Percentiles rank a stretch among this genome's conserved stretches.
phyloP scores from a whole-genome alignment of 805 yeast species.

The Hanseniaspora taiwanica region DNA sequence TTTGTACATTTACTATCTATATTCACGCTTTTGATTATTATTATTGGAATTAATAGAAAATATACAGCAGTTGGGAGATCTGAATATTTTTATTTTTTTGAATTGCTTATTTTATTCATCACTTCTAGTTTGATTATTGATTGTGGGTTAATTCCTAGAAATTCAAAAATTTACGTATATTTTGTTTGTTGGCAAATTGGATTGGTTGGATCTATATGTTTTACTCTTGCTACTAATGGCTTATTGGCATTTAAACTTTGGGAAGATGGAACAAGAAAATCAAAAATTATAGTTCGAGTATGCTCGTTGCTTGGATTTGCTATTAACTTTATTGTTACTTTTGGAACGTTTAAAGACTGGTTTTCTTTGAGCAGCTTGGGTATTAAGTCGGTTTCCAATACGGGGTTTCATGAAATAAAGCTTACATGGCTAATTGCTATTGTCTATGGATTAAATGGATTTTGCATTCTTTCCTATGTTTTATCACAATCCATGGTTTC shows the following conservation, averaged over 20 bases:
- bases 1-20: slow-evolving; percentile 72
- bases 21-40: slow-evolving; percentile 48
- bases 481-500: slow-evolving; percentile 59
- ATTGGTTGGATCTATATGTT: slow-evolving; percentile 55
- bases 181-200: slow-evolving; percentile 78
- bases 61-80: slow-evolving; percentile 90
- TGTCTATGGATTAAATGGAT: slow-evolving; percentile 57
- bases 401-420: slow-evolving; percentile 33
- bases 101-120: slow-evolving; percentile 42
- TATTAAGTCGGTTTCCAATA: slow-evolving; percentile 8
- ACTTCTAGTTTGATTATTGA: slow-evolving; percentile 68
- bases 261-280: slow-evolving; percentile 78
- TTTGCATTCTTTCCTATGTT: slow-evolving; percentile 48
- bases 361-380: not conserved
- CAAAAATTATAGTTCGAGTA: slow-evolving; percentile 44
- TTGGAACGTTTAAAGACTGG: not conserved
- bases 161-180: slow-evolving; percentile 59
- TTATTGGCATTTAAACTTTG: slow-evolving; percentile 76
- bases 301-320: slow-evolving; percentile 45
- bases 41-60: slow-evolving; percentile 67
- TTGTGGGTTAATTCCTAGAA: slow-evolving; percentile 87
- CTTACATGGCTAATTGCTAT: slow-evolving; percentile 62
- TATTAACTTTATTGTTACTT: slow-evolving; percentile 33
- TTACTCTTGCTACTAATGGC: slow-evolving; percentile 60
- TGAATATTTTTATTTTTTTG: slow-evolving; percentile 69